phyloP scores from a whole-genome alignment of 345 rosid genomes.

The Crucihimalaya himalaica region DNA sequence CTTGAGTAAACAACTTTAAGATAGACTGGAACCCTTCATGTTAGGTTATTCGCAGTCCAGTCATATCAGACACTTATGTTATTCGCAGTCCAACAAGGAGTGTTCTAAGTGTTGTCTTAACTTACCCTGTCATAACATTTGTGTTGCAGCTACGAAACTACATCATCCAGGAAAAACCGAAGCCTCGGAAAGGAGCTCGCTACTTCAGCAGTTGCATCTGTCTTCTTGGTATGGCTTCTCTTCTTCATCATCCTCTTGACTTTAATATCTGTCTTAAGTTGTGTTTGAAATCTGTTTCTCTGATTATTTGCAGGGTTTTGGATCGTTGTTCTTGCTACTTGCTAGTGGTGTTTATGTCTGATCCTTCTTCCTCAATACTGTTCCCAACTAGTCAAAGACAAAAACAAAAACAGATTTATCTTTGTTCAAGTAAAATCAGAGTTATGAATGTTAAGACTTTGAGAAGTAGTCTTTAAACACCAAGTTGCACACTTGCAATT shows the following conservation, averaged over 20 bases:
- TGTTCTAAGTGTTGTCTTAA: neutral
- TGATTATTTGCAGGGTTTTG: constrained; percentile 74
- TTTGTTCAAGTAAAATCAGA: constrained; percentile 12
- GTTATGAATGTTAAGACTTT: constrained; percentile 20
- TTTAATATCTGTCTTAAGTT: constrained; percentile 4
- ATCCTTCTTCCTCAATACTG: constrained; percentile 17
- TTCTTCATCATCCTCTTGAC: neutral
- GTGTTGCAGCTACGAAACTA: constrained; percentile 76
- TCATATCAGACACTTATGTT: neutral
- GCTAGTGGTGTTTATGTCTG: constrained; percentile 88
- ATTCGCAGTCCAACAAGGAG: neutral
- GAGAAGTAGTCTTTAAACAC: constrained; percentile 5
- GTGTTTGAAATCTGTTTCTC: neutral
- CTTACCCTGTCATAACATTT: neutral
- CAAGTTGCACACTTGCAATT: constrained; percentile 13
- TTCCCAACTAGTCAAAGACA: constrained; percentile 8
- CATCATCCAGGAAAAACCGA: constrained; percentile 73
- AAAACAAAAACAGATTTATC: neutral
- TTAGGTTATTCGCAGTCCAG: neutral
- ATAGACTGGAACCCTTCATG: neutral
- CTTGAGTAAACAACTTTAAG: neutral
- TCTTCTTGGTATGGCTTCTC: constrained; percentile 63
- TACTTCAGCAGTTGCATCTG: constrained; percentile 74
- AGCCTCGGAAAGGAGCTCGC: constrained; percentile 72
- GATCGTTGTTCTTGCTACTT: constrained; percentile 87